phyloP scores from a whole-genome alignment of 163 green algal genomes.

The Scenedesmus sp. region DNA sequence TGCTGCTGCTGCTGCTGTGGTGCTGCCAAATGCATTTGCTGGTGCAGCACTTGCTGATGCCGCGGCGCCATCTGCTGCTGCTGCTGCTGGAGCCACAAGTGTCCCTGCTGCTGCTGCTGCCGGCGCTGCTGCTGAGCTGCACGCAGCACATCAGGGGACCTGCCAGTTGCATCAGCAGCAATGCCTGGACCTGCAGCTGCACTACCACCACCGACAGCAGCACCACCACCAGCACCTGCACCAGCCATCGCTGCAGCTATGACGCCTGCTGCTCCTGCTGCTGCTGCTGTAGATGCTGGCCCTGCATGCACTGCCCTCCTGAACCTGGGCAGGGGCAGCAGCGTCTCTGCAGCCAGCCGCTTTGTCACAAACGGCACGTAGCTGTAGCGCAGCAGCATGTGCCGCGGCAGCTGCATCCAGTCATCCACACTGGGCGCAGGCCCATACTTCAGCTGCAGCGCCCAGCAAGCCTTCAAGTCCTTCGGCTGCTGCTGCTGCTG shows the following conservation, averaged over 20 bases:
- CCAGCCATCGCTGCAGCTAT: neutral
- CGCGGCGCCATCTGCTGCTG: neutral
- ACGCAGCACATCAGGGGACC: too few relatives aligned
- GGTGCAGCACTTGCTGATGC: neutral
- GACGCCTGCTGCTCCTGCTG: neutral
- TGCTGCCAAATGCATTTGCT: neutral
- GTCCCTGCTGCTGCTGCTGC: neutral
- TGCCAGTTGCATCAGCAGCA: neutral
- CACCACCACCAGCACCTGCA: neutral
- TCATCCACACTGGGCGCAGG: neutral
- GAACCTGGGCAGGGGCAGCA: slow-evolving; percentile 15
- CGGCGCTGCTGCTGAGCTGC: neutral
- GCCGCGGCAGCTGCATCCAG: slow-evolving; percentile 19
- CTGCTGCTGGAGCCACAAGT: neutral
- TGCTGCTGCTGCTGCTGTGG: neutral
- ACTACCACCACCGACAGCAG: too few relatives aligned
- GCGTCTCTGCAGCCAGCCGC: neutral
- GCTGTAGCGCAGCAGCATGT: slow-evolving; percentile 37
- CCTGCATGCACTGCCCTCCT: neutral
- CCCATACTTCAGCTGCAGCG: slow-evolving; percentile 23
- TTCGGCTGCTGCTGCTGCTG: slow-evolving; percentile 21
- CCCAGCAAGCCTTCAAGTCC: slow-evolving; percentile 32
- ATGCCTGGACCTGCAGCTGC: neutral
- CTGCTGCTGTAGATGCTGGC: neutral
- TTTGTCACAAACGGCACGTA: slow-evolving; percentile 43